Percentiles rank a stretch among this genome's conserved stretches.
Conservation (phyloP, 768 basidiomycete species). For the Cyclocybe cylindracea region DNA sequence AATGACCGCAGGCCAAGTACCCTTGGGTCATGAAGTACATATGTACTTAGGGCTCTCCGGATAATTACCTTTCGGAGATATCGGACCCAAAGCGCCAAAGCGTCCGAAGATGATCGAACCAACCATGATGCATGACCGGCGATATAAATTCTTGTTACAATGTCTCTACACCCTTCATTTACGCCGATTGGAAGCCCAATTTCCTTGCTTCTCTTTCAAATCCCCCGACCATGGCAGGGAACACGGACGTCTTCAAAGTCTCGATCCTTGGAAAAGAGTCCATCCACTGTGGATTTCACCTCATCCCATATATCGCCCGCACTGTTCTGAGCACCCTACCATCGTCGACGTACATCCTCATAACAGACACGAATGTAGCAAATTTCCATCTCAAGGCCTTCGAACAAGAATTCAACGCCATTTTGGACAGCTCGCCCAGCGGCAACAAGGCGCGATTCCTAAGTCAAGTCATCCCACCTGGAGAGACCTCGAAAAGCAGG, state of each 20-base stretch:
- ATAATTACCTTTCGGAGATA: too few relatives aligned
- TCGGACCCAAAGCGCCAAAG: too few relatives aligned
- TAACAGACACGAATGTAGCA: constrained; percentile 93
- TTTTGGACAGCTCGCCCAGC: constrained; percentile 10
- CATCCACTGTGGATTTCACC: constrained; percentile 94
- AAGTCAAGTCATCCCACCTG: constrained; percentile 79
- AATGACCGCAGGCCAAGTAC: too few relatives aligned
- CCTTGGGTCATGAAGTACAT: too few relatives aligned
- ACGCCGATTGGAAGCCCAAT: too few relatives aligned
- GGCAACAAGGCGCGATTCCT: constrained; percentile 64
- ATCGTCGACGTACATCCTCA: constrained; percentile 85
- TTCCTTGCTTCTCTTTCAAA: too few relatives aligned
- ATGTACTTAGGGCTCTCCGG: too few relatives aligned
- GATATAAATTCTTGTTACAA: too few relatives aligned
- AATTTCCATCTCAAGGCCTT: constrained; percentile 74
- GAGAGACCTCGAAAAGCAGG: constrained; percentile 91
- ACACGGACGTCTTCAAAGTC: constrained; percentile 70
- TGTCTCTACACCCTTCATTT: too few relatives aligned
- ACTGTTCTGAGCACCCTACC: constrained; percentile 72
- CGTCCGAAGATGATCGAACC: too few relatives aligned
- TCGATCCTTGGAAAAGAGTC: constrained; percentile 83
- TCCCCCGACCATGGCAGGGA: constrained; percentile 30
- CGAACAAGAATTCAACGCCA: constrained; percentile 58
- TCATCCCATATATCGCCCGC: constrained; percentile 79
- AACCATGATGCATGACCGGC: too few relatives aligned